Evolutionary conservation across 345 rosid species (phyloP).

Genomic region (Eucalyptus cloeziana): DNA sequence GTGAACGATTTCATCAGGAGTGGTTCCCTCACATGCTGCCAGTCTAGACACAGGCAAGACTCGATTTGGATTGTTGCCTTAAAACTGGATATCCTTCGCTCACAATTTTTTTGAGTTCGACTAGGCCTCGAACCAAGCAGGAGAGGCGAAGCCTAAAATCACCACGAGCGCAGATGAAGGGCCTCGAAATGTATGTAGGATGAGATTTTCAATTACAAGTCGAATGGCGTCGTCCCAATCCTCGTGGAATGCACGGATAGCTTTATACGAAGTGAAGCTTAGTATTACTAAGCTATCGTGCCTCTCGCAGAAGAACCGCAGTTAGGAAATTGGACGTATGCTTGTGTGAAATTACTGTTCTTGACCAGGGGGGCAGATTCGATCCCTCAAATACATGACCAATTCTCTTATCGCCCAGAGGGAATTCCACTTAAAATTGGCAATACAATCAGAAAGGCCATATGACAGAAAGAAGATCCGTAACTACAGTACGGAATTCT

Average conservation of each 20-base stretch:
- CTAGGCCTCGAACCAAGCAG: not conserved
- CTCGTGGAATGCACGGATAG: not conserved
- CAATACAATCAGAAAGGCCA: not conserved
- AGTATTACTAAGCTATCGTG: rapidly evolving
- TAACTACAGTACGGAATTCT: not conserved
- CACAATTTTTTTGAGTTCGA: not conserved
- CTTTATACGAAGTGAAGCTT: not conserved
- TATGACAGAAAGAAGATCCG: not conserved
- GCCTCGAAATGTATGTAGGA: not conserved
- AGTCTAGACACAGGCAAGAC: not conserved
- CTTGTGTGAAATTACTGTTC: not conserved
- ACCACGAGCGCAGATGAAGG: rapidly evolving
- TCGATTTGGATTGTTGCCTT: not conserved
- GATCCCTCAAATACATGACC: not conserved
- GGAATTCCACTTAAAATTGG: not conserved
- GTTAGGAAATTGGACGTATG: not conserved
- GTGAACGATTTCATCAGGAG: not conserved
- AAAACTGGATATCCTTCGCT: not conserved
- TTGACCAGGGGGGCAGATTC: too few relatives aligned
- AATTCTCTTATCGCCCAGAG: not conserved
- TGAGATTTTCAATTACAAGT: not conserved
- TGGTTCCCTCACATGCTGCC: not conserved
- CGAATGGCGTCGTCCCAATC: not conserved
- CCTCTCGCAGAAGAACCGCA: not conserved
- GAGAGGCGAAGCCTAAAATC: not conserved